Conservation (phyloP, 306 rosid species). For the Malus asiatica region DNA sequence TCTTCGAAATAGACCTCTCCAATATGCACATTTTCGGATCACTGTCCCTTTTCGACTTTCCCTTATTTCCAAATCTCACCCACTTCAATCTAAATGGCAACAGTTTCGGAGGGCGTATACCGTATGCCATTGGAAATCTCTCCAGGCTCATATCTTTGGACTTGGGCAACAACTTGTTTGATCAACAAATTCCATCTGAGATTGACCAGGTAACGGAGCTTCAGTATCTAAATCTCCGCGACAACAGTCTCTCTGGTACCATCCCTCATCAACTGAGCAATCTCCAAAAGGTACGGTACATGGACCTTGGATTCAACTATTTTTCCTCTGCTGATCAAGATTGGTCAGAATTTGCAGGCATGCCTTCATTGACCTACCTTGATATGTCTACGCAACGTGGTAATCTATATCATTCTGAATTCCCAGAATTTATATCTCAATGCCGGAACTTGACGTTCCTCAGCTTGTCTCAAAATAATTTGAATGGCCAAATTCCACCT, state of each 20-base stretch:
- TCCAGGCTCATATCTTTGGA: conserved; percentile 45
- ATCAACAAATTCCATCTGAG: no score
- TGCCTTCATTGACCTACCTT: no score
- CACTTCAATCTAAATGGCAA: conserved; percentile 36
- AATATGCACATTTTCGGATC: accelerated
- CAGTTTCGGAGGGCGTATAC: conserved; percentile 36
- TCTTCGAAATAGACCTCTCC: no score
- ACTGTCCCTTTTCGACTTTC: neutral
- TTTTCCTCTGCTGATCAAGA: accelerated
- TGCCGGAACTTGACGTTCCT: conserved; percentile 52
- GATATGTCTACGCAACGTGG: accelerated
- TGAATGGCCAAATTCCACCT: conserved; percentile 43
- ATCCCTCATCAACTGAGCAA: conserved; percentile 48
- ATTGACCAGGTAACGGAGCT: no score
- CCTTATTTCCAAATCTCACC: conserved; percentile 25
- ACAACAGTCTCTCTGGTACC: conserved; percentile 30
- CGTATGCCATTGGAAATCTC: conserved; percentile 35
- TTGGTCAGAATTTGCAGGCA: no score
- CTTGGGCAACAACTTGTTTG: conserved; percentile 6
- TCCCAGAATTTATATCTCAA: conserved; percentile 47
- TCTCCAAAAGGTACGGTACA: conserved; percentile 49
- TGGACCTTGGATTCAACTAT: neutral
- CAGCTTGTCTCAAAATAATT: conserved; percentile 32
- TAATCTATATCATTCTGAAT: neutral
- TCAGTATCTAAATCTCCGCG: no score